Base-by-base conservation (phyloP, 1,284 basidiomycete species). In the Cryptococcus sp. region DNA sequence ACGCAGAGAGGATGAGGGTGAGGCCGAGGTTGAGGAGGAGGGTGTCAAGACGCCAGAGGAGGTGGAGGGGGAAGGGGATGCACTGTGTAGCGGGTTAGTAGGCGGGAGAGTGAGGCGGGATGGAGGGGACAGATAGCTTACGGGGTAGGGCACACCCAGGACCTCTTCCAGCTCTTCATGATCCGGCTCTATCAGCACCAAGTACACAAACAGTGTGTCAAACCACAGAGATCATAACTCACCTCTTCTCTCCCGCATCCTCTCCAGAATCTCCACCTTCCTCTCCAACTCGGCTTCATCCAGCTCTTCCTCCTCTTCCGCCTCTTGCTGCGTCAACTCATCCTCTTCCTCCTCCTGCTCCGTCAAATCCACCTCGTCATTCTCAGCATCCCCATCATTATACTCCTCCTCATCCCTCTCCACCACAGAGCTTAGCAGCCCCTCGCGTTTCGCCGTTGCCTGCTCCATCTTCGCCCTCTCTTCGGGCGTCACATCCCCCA, bases 1-100 rank as follows among this genome's bases (percentile, higher is more conserved):
- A 77, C 6, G 74, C 69, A 8, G 75, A 73, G 39, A 77, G 65
- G 49, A 77, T 66, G 5, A 78, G 64, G n/a, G 77, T 78, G 3
- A 78, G 61, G 28, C 77, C 77, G n/a, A 78, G 71, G 57, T 77
- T 78, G 54, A 78, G 67, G 0, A 78, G 67, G 3, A 78, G 68
- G 40, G 75, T 75, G 53, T 78, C 77, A 35, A 78, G 63, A 43
- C 77, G 66, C 76, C 76, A 77, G 4, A 77, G 65, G 2, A 76
- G 60, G 51, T 77, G 76, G 11, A 77, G 65, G 1, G 75, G 64
- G 55, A 77, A 66, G 0, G 75, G 73, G 44, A 77, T 77, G 56
- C 67, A 72, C 74, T 76, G 63, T 2, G 21, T 20, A n/a, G 15
- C 5, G 15, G 16, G 7, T 48, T 18, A 49, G 39, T 15, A 43